Evolutionary conservation across 2,329 filamentous ascomycete genomes (phyloP).

Genomic region (Shiraia bambusicola): DNA sequence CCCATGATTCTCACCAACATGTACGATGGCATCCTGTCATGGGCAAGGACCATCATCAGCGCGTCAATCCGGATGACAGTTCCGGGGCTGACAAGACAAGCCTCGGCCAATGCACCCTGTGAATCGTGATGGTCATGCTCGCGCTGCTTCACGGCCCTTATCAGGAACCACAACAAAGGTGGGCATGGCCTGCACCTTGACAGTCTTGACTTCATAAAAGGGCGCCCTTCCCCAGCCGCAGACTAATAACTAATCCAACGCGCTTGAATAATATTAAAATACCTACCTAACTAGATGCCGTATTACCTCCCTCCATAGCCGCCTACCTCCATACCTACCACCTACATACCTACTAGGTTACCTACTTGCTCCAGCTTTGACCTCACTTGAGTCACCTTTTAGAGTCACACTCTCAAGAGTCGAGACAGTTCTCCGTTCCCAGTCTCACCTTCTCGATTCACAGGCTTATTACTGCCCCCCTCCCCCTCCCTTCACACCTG

Average conservation of each 20-base stretch:
- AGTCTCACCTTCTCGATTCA: conserved; percentile 31
- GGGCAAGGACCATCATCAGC: conserved; percentile 14
- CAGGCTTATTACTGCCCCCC: conserved; percentile 32
- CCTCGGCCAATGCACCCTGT: conserved; percentile 33
- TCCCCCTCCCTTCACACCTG: conserved; percentile 15
- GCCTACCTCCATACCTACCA: no score
- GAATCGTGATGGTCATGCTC: conserved; percentile 25
- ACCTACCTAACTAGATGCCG: conserved; percentile 18
- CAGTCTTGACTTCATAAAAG: conserved; percentile 33
- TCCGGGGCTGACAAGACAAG: conserved; percentile 19
- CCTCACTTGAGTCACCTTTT: conserved; percentile 37
- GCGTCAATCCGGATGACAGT: conserved; percentile 28
- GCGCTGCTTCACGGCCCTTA: conserved; percentile 30
- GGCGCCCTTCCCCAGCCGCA: conserved; percentile 15
- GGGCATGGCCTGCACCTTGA: conserved; percentile 30
- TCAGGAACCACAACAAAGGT: conserved; percentile 26
- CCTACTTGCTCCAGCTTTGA: conserved; percentile 16
- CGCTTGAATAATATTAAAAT: no score
- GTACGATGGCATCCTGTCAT: conserved; percentile 38
- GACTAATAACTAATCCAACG: conserved; percentile 16
- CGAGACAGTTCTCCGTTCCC: conserved; percentile 34
- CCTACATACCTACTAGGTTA: no score
- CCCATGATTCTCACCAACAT: no score
- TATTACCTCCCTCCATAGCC: conserved; percentile 30
- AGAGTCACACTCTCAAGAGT: conserved; percentile 41